Percentiles rank a stretch among this genome's conserved stretches.
phyloP scores from a whole-genome alignment of 768 basidiomycete species.

The Pholiota conissans region DNA sequence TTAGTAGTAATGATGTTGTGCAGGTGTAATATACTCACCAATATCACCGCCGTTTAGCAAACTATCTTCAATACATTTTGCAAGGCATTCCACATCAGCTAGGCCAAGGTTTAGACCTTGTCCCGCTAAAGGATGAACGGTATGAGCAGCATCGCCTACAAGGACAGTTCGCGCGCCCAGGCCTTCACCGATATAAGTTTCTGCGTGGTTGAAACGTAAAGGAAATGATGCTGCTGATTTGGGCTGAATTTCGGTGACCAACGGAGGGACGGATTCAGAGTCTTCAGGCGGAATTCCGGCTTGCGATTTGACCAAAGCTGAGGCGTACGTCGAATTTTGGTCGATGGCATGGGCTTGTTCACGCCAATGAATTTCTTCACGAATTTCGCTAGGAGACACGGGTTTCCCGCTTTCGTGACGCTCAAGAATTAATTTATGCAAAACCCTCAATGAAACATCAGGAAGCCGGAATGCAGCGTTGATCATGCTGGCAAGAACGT shows the following conservation, averaged over 20 bases:
- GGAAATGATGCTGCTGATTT: slow-evolving; percentile 89
- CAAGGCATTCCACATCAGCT: slow-evolving; percentile 76
- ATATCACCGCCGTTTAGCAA: slow-evolving; percentile 75
- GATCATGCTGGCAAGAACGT: slow-evolving; percentile 70
- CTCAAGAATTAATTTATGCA: slow-evolving; percentile 62
- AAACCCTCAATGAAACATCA: slow-evolving; percentile 65
- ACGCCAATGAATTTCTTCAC: slow-evolving; percentile 68
- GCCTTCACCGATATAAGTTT: slow-evolving; percentile 80
- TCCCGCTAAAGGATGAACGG: slow-evolving; percentile 91
- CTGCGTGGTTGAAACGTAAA: slow-evolving; percentile 82
- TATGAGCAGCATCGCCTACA: slow-evolving; percentile 95
- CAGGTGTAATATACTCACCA: slow-evolving; percentile 47
- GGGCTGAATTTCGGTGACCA: slow-evolving; percentile 68
- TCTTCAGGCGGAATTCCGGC: slow-evolving; percentile 62
- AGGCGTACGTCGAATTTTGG: slow-evolving; percentile 61
- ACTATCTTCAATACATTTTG: slow-evolving; percentile 59
- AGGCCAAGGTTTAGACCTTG: slow-evolving; percentile 97
- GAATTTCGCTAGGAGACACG: slow-evolving; percentile 49
- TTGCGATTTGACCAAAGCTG: slow-evolving; percentile 32
- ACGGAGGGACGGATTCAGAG: slow-evolving; percentile 69
- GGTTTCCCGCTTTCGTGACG: slow-evolving; percentile 42
- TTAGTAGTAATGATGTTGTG: not conserved
- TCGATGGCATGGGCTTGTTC: slow-evolving; percentile 72
- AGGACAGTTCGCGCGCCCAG: slow-evolving; percentile 72
- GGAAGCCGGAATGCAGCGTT: slow-evolving; percentile 92